These are phyloP conservation scores for Yamadazyma dushanensis DNA, from an alignment of 1,139 yeast genomes.

Conservation along the genomic window DNA sequence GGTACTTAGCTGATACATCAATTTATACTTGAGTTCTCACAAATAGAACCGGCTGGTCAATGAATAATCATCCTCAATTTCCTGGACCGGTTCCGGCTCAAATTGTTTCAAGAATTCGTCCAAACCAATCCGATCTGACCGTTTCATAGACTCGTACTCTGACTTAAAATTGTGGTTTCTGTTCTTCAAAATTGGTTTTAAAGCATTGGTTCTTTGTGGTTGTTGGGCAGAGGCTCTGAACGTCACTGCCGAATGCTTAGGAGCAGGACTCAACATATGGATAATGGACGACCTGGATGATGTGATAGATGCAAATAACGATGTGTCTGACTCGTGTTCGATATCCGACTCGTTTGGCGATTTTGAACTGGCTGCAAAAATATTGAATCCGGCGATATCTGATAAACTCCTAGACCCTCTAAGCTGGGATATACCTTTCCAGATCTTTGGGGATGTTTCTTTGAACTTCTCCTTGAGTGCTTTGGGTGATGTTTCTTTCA, in stretches of 20 bases:
- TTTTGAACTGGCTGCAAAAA: not conserved
- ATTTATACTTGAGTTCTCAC: too few species aligned
- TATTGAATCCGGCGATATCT: not conserved
- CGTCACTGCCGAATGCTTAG: not conserved
- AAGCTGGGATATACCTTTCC: not conserved
- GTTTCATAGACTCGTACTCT: constrained; percentile 11
- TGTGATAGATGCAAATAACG: constrained; percentile 3
- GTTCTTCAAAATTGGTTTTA: constrained; percentile 17
- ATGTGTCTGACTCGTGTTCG: not conserved
- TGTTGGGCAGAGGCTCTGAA: not conserved
- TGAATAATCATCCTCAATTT: too few species aligned
- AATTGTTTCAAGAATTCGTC: constrained; percentile 14
- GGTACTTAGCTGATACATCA: too few species aligned
- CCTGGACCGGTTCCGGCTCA: constrained; percentile 5
- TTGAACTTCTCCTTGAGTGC: not conserved
- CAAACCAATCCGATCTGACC: constrained; percentile 11
- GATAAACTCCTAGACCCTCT: not conserved
- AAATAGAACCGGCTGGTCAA: too few species aligned
- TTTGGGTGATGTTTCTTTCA: constrained; percentile 1
- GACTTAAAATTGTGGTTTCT: constrained; percentile 11
- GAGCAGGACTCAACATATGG: not conserved
- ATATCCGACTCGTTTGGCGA: not conserved
- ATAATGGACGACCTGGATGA: constrained; percentile 2
- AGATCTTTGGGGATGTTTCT: too few species aligned
- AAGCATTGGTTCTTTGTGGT: constrained; percentile 3